phyloP scores from a whole-genome alignment of 257 asterid genomes.

The Solanum chaucha region DNA sequence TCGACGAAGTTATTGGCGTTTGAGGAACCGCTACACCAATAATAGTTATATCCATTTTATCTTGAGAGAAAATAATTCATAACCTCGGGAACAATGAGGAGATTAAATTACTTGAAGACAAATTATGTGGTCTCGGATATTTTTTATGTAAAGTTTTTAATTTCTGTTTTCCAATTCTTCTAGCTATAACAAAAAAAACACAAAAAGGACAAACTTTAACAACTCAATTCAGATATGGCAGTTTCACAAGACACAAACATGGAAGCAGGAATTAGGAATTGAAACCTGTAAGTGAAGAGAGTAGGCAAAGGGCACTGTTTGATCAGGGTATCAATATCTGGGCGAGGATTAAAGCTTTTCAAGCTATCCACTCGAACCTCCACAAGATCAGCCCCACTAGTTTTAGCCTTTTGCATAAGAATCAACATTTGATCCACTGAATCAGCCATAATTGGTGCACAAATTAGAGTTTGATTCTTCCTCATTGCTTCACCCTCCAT shows the following conservation, averaged over 20 bases:
- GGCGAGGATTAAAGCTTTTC: constrained; percentile 45
- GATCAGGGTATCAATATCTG: constrained; percentile 49
- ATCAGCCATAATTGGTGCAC: constrained; percentile 92
- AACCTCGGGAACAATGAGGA: not conserved
- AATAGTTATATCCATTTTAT: not conserved
- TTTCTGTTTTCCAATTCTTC: not conserved
- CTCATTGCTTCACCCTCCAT: constrained; percentile 34
- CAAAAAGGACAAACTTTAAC: not conserved
- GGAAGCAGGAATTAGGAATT: not conserved
- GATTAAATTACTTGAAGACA: not conserved
- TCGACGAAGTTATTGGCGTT: not conserved
- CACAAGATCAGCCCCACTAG: constrained; percentile 82
- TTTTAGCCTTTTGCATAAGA: constrained; percentile 64
- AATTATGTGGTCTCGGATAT: not conserved
- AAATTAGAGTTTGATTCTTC: constrained; percentile 66
- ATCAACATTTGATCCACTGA: constrained; percentile 62
- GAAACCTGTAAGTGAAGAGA: constrained; percentile 90
- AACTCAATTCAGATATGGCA: not conserved
- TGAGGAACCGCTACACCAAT: not conserved
- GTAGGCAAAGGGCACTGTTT: constrained; percentile 79
- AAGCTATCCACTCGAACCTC: constrained; percentile 83
- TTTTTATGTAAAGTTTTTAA: no score
- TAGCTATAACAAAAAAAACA: not conserved
- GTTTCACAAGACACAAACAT: not conserved
- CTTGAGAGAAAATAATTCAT: not conserved